Conservation (phyloP, 1,284 basidiomycete species). For the Cutaneotrichosporon daszewskae region DNA sequence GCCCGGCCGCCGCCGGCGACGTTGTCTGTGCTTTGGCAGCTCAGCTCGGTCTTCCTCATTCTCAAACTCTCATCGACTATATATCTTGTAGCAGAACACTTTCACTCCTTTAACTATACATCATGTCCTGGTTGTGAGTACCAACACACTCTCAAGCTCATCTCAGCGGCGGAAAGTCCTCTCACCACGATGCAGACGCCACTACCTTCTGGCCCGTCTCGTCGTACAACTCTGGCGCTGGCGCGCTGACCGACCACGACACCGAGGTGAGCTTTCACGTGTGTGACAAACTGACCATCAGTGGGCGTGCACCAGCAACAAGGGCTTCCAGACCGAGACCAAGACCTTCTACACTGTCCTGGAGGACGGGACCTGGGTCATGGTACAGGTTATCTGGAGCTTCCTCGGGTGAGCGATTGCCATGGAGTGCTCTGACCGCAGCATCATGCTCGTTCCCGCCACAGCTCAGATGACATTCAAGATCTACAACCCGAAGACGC, state of each 20-base stretch:
- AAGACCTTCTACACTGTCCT: constrained; percentile 82
- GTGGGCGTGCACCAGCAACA: constrained; percentile 67
- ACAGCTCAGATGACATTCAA: constrained; percentile 95
- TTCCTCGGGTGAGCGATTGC: constrained; percentile 70
- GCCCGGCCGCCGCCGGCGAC: too few species aligned
- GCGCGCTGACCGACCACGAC: constrained; percentile 37
- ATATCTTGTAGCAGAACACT: too few species aligned
- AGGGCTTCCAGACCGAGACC: constrained; percentile 87
- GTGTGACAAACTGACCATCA: constrained; percentile 11
- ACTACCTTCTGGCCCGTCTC: constrained; percentile 74
- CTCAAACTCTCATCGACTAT: too few species aligned
- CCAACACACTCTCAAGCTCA: too few species aligned
- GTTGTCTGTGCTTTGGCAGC: too few species aligned
- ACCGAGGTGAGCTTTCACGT: constrained; percentile 31
- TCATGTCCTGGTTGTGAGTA: too few species aligned
- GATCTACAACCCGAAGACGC: constrained; percentile 73
- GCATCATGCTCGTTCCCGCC: constrained; percentile 53
- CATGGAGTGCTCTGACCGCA: constrained; percentile 11
- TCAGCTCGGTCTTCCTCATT: too few species aligned
- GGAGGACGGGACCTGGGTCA: constrained; percentile 73
- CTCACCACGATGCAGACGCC: not conserved
- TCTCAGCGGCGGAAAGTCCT: too few species aligned
- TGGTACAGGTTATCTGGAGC: constrained; percentile 93
- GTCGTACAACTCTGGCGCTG: constrained; percentile 41
- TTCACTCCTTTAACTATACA: too few species aligned